Evolutionary conservation across 2,329 filamentous ascomycete species (phyloP).

Genomic region (Huntiella moniliformis): DNA sequence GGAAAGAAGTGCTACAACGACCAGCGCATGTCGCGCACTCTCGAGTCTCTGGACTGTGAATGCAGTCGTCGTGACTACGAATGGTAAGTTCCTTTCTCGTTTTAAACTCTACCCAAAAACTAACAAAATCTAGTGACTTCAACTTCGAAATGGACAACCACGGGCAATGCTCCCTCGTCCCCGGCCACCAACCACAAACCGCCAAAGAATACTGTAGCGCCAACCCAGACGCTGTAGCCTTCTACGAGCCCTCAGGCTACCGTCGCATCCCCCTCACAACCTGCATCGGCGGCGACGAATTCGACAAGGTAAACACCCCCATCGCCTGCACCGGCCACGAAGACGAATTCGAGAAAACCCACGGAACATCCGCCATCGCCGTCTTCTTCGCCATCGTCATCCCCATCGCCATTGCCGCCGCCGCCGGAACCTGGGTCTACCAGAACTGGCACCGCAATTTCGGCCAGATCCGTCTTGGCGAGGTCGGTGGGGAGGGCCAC

Average conservation of each 20-base stretch:
- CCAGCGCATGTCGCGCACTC: slow-evolving; percentile 48
- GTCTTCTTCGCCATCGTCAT: slow-evolving; percentile 75
- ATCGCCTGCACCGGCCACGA: slow-evolving; percentile 62
- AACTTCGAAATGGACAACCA: slow-evolving; percentile 72
- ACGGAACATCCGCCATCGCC: slow-evolving; percentile 48
- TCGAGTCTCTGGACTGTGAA: slow-evolving; percentile 59
- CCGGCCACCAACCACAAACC: slow-evolving; percentile 44
- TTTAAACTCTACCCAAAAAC: not conserved
- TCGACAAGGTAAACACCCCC: slow-evolving; percentile 44
- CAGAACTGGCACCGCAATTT: slow-evolving; percentile 76
- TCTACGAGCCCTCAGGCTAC: slow-evolving; percentile 72
- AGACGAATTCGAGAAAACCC: slow-evolving; percentile 57
- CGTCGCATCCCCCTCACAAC: slow-evolving; percentile 79
- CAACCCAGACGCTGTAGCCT: slow-evolving; percentile 54
- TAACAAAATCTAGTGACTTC: slow-evolving; percentile 48
- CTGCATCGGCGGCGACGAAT: slow-evolving; percentile 55
- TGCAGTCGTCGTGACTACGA: slow-evolving; percentile 80
- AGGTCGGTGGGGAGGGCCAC: slow-evolving; percentile 56
- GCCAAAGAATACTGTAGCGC: slow-evolving; percentile 32
- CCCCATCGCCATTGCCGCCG: slow-evolving; percentile 52
- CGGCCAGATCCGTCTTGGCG: slow-evolving; percentile 78
- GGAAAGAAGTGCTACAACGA: slow-evolving; percentile 67
- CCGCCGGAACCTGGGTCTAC: slow-evolving; percentile 69
- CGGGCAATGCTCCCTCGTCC: slow-evolving; percentile 58
- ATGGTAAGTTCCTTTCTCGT: slow-evolving; percentile 52